These are phyloP conservation scores for Boletellus dicymbophilus DNA, from an alignment of 1,284 basidiomycete species.

Conservation along the genomic window DNA sequence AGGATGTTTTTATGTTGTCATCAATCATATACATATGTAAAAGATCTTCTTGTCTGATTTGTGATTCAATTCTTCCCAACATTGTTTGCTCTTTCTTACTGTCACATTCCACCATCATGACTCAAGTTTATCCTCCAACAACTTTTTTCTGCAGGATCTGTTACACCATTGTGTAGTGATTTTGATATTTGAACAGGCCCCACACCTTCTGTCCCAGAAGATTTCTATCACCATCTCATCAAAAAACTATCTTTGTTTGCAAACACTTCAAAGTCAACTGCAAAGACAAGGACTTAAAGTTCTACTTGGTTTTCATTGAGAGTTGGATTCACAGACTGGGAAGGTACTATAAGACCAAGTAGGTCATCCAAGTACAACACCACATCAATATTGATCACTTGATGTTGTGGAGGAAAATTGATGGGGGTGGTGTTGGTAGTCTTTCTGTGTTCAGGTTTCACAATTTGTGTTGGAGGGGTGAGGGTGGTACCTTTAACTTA, in stretches of 20 bases:
- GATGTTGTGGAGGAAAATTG: conserved; percentile 31
- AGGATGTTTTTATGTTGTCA: conserved; percentile 86
- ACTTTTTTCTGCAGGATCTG: too few relatives aligned
- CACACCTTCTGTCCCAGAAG: conserved; percentile 97
- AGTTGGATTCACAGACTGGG: conserved; percentile 96
- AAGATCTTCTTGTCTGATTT: not conserved
- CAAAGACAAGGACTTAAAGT: conserved; percentile 99
- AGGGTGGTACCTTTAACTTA: not conserved
- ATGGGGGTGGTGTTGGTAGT: too few relatives aligned
- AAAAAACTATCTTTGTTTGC: conserved; percentile 99
- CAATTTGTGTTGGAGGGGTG: not conserved
- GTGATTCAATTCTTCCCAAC: conserved; percentile 44
- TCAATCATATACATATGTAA: too few relatives aligned
- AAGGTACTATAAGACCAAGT: conserved; percentile 98
- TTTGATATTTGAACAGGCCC: conserved; percentile 79
- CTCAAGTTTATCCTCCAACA: conserved; percentile 96
- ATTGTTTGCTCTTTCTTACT: conserved; percentile 98
- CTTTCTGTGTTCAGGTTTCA: too few relatives aligned
- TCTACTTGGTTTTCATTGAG: conserved; percentile 98
- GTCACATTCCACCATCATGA: conserved; percentile 94
- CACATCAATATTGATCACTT: conserved; percentile 85
- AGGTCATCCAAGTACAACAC: conserved; percentile 97
- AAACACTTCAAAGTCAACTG: conserved; percentile 99
- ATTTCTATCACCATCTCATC: conserved; percentile 99
- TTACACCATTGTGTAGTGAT: too few relatives aligned